Evolutionary conservation across 2,329 filamentous ascomycete species (phyloP).

Genomic region (Talaromyces sp.): DNA sequence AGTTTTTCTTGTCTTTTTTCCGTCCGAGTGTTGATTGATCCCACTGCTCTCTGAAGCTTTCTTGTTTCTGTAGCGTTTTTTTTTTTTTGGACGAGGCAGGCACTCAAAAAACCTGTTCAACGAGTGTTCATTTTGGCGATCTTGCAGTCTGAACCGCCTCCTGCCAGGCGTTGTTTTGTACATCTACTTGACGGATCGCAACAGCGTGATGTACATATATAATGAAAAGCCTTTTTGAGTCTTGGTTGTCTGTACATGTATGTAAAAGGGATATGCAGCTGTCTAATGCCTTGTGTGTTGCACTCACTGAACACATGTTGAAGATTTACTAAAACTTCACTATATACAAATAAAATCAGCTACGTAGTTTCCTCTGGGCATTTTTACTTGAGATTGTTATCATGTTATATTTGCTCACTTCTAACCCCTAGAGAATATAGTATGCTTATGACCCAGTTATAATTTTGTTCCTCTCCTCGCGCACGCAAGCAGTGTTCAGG

Average conservation of each 20-base stretch:
- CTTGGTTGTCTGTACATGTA: background rate
- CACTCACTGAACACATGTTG: too few species aligned
- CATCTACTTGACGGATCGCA: constrained; percentile 8
- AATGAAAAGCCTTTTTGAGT: constrained; percentile 3
- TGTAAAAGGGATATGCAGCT: background rate
- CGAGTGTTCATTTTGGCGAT: background rate
- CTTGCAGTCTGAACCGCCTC: background rate
- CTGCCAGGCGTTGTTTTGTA: constrained; percentile 1
- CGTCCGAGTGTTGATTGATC: background rate
- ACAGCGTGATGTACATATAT: constrained; percentile 14
- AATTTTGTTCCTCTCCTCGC: too few species aligned
- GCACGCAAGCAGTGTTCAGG: too few species aligned
- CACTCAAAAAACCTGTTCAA: background rate
- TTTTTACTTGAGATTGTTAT: too few species aligned
- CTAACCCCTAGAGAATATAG: too few species aligned
- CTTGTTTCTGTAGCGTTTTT: background rate
- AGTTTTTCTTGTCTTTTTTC: constrained; percentile 1
- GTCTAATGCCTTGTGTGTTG: too few species aligned
- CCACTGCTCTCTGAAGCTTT: background rate
- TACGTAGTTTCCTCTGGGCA: too few species aligned
- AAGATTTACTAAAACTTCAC: too few species aligned
- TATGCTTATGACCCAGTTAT: too few species aligned
- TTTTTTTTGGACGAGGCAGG: background rate
- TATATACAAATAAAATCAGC: too few species aligned
- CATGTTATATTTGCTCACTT: too few species aligned